These are phyloP conservation scores for Pythium vanterpoolii DNA, from an alignment of 352 stramenopile species.

Conservation along the genomic window DNA sequence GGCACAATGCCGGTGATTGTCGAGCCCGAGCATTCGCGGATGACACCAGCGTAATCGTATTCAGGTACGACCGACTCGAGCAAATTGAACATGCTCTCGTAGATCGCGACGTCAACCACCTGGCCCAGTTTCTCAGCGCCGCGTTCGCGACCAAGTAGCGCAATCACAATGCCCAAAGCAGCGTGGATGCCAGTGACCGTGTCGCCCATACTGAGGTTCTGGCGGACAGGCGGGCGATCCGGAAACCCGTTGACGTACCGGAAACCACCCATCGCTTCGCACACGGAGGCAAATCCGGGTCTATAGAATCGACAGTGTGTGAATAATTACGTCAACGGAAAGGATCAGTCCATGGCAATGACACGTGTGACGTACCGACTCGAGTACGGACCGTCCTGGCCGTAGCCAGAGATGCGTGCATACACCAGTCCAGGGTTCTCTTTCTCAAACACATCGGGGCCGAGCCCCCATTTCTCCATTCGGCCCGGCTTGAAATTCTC, in stretches of 20 bases:
- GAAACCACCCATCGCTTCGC: slow-evolving; percentile 85
- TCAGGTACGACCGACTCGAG: slow-evolving; percentile 84
- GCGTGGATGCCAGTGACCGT: slow-evolving; percentile 83
- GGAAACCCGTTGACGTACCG: slow-evolving; percentile 86
- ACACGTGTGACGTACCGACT: slow-evolving; percentile 25
- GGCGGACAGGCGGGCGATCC: slow-evolving; percentile 68
- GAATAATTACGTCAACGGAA: neutral
- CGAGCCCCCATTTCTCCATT: slow-evolving; percentile 87
- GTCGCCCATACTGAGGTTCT: slow-evolving; percentile 83
- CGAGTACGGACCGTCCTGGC: slow-evolving; percentile 80
- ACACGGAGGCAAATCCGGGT: slow-evolving; percentile 83
- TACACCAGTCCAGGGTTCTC: slow-evolving; percentile 84
- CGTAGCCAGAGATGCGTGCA: slow-evolving; percentile 78
- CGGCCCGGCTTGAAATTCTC: slow-evolving; percentile 87
- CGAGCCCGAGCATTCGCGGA: slow-evolving; percentile 82
- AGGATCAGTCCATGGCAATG: neutral
- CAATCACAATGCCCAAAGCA: slow-evolving; percentile 77
- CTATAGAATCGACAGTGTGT: slow-evolving; percentile 13
- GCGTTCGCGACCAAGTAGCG: slow-evolving; percentile 69
- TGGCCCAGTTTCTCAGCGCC: slow-evolving; percentile 43
- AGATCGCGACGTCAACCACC: slow-evolving; percentile 85
- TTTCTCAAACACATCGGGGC: slow-evolving; percentile 64
- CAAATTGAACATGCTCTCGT: slow-evolving; percentile 86
- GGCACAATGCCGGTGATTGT: slow-evolving; percentile 88
- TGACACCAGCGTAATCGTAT: slow-evolving; percentile 74